These are phyloP conservation scores for Triticum monococcum DNA, from an alignment of 176 grass and related monocot species.

Conservation along the genomic window DNA sequence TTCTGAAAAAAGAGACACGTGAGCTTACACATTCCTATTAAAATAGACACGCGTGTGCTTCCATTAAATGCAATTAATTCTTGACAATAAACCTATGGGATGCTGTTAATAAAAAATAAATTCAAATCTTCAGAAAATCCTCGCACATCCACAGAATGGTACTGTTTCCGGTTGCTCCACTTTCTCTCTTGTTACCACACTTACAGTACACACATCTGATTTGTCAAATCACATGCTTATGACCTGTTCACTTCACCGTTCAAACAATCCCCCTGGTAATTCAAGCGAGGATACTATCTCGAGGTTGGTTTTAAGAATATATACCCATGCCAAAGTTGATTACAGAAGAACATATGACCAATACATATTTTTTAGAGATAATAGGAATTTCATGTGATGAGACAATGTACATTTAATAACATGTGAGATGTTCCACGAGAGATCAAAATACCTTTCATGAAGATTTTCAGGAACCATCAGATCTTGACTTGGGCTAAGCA, in stretches of 20 bases:
- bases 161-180: not conserved
- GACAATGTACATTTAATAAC: not conserved
- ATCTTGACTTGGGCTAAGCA: conserved; percentile 59
- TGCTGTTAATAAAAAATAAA: not conserved
- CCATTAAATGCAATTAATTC: not conserved
- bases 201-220: not conserved
- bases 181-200: not conserved
- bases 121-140: not conserved
- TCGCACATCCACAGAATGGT: not conserved
- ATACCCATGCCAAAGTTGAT: not conserved
- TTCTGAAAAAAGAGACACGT: conserved; percentile 53
- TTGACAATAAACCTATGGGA: not conserved
- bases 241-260: not conserved
- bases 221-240: not conserved
- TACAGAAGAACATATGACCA: not conserved
- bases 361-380: not conserved
- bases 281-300: not conserved
- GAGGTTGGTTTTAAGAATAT: not conserved
- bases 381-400: not conserved
- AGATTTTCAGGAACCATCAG: conserved; percentile 60
- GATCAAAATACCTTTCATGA: conserved; percentile 58
- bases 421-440: conserved; percentile 13
- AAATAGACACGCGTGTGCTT: not conserved
- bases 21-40: not conserved
- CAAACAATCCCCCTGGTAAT: not conserved